Evolutionary conservation across 2,329 filamentous ascomycete species (phyloP).

Genomic region (Trichoderma lentiforme): DNA sequence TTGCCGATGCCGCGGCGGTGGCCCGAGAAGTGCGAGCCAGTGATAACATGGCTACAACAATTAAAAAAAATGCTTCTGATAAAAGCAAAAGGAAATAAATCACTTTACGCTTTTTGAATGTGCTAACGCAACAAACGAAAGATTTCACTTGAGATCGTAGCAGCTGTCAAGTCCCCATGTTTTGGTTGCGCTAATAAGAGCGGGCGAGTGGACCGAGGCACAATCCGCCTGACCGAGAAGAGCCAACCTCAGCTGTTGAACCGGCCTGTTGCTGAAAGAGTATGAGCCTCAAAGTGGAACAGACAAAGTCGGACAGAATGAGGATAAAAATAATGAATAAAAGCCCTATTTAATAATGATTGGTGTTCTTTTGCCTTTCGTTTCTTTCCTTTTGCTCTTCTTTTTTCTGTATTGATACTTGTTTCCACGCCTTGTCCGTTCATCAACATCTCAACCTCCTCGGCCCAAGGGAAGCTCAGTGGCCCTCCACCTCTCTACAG

Average conservation of each 20-base stretch:
- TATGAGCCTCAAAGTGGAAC: neutral
- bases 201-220: constrained; percentile 3
- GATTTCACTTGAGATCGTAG: neutral
- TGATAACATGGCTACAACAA: neutral
- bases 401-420: neutral
- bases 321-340: too few species aligned
- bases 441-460: neutral
- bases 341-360: neutral
- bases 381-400: neutral
- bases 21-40: neutral
- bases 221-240: neutral
- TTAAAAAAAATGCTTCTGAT: too few species aligned
- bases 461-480: neutral
- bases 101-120: neutral
- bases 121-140: neutral
- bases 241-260: neutral
- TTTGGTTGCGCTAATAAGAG: neutral
- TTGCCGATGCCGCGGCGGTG: neutral
- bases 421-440: neutral
- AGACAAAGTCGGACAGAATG: neutral
- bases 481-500: neutral
- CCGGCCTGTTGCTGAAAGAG: too few species aligned
- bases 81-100: neutral
- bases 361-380: neutral
- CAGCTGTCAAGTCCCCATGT: neutral